phyloP scores from a whole-genome alignment of 2,329 filamentous ascomycete genomes.

The Trichoderma brevicompactum region DNA sequence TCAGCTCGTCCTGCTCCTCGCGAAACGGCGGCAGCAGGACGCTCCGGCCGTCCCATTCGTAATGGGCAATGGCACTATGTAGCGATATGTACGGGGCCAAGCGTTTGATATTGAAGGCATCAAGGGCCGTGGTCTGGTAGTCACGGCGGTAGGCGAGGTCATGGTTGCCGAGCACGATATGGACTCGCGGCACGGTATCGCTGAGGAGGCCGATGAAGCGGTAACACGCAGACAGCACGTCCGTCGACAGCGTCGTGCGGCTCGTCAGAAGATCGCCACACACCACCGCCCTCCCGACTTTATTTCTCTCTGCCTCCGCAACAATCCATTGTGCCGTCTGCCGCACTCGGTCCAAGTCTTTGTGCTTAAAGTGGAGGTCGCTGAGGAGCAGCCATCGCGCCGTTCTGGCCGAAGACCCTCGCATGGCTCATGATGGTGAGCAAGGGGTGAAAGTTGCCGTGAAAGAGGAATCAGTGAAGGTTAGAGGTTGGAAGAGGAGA shows the following conservation, averaged over 20 bases:
- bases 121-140: slow-evolving; percentile 34
- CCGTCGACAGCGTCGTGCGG: slow-evolving; percentile 31
- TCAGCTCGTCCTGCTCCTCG: slow-evolving; percentile 33
- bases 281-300: slow-evolving; percentile 30
- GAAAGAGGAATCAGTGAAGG: too few relatives aligned
- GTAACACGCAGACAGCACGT: slow-evolving; percentile 32
- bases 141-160: slow-evolving; percentile 36
- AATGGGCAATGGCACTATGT: slow-evolving; percentile 28
- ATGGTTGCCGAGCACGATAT: slow-evolving; percentile 36
- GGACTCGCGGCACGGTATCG: slow-evolving; percentile 30
- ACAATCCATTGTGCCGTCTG: slow-evolving; percentile 34
- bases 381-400: slow-evolving; percentile 33
- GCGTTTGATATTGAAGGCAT: slow-evolving; percentile 31
- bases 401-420: neutral
- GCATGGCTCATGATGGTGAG: slow-evolving; percentile 11
- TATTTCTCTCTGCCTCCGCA: slow-evolving; percentile 29
- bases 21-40: slow-evolving; percentile 34
- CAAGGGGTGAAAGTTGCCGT: neutral
- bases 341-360: slow-evolving; percentile 31
- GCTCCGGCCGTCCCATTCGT: slow-evolving; percentile 33
- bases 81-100: slow-evolving; percentile 31
- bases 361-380: slow-evolving; percentile 34
- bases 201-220: slow-evolving; percentile 32
- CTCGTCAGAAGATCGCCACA: slow-evolving; percentile 35
- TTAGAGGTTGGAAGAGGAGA: too few relatives aligned